Conservation (phyloP, 108 stramenopile genomes). For the Fistulifera solaris region DNA sequence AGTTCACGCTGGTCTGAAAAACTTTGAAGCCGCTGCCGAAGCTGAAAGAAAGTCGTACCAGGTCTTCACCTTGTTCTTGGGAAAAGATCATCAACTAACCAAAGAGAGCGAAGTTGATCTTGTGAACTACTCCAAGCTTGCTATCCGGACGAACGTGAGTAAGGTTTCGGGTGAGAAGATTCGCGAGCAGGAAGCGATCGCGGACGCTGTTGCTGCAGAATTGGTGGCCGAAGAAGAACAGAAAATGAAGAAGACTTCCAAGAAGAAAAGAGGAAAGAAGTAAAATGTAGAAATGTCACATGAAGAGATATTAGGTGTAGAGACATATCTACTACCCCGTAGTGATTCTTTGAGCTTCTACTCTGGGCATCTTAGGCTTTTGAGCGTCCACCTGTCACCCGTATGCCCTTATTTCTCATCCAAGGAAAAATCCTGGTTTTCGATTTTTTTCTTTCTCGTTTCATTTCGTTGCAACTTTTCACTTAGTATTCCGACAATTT, state of each 20-base stretch:
- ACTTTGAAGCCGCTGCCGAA: slow-evolving; percentile 53
- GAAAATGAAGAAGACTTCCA: slow-evolving; percentile 52
- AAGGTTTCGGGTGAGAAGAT: slow-evolving; percentile 37
- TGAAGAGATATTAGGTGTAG: no score
- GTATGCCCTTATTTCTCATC: no score
- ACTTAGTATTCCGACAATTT: no score
- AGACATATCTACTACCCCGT: no score
- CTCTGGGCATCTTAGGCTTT: no score
- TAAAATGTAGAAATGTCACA: no score
- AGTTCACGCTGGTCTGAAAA: slow-evolving; percentile 38
- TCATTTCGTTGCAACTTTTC: no score
- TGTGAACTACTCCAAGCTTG: slow-evolving; percentile 45
- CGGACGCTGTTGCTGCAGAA: slow-evolving; percentile 58
- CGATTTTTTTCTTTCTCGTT: no score
- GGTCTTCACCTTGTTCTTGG: slow-evolving; percentile 37
- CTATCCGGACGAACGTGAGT: slow-evolving; percentile 49
- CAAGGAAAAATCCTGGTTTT: no score
- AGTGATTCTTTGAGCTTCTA: no score
- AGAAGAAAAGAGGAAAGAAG: slow-evolving; percentile 41
- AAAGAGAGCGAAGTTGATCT: slow-evolving; percentile 40
- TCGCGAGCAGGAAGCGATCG: slow-evolving; percentile 39
- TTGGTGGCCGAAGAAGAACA: slow-evolving; percentile 61
- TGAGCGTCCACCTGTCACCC: no score
- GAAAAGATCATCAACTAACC: slow-evolving; percentile 55
- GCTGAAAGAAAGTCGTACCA: slow-evolving; percentile 57